phyloP scores from a whole-genome alignment of 2,329 filamentous ascomycete species.

The Colletotrichum sp. region DNA sequence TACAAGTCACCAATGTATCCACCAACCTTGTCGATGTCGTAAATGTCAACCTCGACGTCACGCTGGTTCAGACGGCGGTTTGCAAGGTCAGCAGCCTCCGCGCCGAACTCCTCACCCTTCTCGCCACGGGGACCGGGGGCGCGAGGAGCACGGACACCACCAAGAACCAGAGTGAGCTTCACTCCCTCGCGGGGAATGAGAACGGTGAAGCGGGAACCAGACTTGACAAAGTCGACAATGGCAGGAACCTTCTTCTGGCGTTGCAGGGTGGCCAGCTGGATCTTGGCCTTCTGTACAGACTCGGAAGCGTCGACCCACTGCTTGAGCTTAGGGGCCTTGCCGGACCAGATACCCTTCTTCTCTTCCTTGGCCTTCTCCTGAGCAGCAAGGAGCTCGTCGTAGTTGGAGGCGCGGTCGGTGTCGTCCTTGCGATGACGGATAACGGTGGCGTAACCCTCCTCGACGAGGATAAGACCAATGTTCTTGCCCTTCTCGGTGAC shows the following conservation, averaged over 20 bases:
- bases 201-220: conserved; percentile 92
- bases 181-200: conserved; percentile 90
- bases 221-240: conserved; percentile 96
- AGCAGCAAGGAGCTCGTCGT: conserved; percentile 84
- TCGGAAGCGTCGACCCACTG: conserved; percentile 91
- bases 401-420: conserved; percentile 90
- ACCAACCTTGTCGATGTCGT: conserved; percentile 94
- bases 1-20: conserved; percentile 96
- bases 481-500: conserved; percentile 86
- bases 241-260: conserved; percentile 92
- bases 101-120: conserved; percentile 91
- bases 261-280: conserved; percentile 85
- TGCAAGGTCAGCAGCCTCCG: conserved; percentile 92
- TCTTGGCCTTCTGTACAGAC: conserved; percentile 91
- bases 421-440: conserved; percentile 96
- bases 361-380: conserved; percentile 85
- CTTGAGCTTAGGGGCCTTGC: conserved; percentile 84
- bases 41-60: conserved; percentile 94
- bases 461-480: conserved; percentile 82
- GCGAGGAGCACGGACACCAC: conserved; percentile 87
- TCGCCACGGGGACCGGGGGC: conserved; percentile 78
- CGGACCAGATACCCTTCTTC: conserved; percentile 93
- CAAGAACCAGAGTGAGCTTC: conserved; percentile 94
- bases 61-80: conserved; percentile 89
- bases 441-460: conserved; percentile 91